Evolutionary conservation across 305 asterid genomes (phyloP), one percentile per base, ranked within the genome.

Genomic region (Euphrasia arctica): DNA sequence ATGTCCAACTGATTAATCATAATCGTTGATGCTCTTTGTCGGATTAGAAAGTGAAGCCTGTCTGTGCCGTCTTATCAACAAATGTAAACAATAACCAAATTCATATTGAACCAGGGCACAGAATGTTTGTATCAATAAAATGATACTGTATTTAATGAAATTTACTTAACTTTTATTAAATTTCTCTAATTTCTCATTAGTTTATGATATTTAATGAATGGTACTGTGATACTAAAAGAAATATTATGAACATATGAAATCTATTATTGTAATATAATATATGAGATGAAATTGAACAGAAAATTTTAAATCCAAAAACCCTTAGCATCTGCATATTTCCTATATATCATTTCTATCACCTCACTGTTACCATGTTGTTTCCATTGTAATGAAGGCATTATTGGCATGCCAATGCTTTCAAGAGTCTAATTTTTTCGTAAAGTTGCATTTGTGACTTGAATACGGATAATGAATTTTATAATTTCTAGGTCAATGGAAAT

Each of bases 401-500:
- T 43, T 29, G 58, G 57, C 48, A 49, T 42, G 39, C 59, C 54
- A 72, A 42, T 54, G 48, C 27, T 59, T 31, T 48, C 51, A 18
- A 45, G 56, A 28, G 18, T 51, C 59, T 31, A 62, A 8, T 42
- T 9, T 51, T 51, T 54, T 63, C 60, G 54, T 36, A 32, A 62
- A 25, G 18, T 15, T 50, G 13, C 43, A 39, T 12, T 57, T 15
- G 5, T 52, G 64, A 70, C 69, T 49, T 60, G 68, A 68, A 70
- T 10, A 54, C 70, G 67, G 47, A 56, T 54, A 47, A 34, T 80
- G n/a, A n/a, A 70, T 57, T 34, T 67, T 60, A 31, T 28, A 60
- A 65, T 66, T 70, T 71, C 29, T 57, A 93, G 99, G 96, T 83
- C 65, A 79, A 80, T 68, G 97, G 95, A 29, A 62, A 82, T 75